phyloP scores from a whole-genome alignment of 225 moss, liverwort and hornwort species.

The Sphagnum tenellum region DNA sequence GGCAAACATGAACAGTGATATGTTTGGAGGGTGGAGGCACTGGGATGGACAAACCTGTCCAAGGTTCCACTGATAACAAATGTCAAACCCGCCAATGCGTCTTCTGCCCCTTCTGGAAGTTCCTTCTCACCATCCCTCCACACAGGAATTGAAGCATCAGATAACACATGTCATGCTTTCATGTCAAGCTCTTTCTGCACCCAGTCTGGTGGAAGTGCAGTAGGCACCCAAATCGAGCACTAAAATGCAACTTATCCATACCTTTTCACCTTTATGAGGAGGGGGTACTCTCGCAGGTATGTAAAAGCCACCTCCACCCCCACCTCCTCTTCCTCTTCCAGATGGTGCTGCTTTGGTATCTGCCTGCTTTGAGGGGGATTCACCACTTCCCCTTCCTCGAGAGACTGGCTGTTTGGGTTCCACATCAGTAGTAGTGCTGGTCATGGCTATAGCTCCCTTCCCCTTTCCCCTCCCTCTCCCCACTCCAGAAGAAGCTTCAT shows the following conservation, averaged over 20 bases:
- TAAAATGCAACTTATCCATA: slow-evolving; percentile 11
- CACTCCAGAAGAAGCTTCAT: slow-evolving; percentile 17
- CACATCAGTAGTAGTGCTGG: slow-evolving; percentile 17
- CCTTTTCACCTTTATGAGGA: slow-evolving; percentile 97
- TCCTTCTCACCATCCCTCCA: slow-evolving; percentile 47
- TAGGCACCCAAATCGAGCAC: background rate
- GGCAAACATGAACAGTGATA: background rate
- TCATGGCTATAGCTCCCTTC: slow-evolving; percentile 10
- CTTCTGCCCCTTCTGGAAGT: slow-evolving; percentile 80
- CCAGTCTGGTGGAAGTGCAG: background rate
- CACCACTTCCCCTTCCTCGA: slow-evolving; percentile 33
- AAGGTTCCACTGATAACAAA: slow-evolving; percentile 94
- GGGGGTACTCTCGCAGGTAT: slow-evolving; percentile 48
- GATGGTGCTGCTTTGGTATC: slow-evolving; percentile 28
- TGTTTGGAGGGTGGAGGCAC: background rate
- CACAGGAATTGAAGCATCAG: background rate
- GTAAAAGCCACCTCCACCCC: slow-evolving; percentile 38
- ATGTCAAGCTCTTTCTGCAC: too few relatives aligned
- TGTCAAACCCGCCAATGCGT: slow-evolving; percentile 63
- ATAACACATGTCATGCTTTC: background rate
- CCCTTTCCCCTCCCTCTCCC: slow-evolving; percentile 34
- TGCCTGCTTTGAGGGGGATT: slow-evolving; percentile 14
- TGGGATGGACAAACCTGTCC: slow-evolving; percentile 51
- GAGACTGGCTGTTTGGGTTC: slow-evolving; percentile 56
- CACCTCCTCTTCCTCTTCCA: slow-evolving; percentile 68